Base-by-base conservation (phyloP, 495 filamentous ascomycete species). In the Oleoguttula mirabilis region DNA sequence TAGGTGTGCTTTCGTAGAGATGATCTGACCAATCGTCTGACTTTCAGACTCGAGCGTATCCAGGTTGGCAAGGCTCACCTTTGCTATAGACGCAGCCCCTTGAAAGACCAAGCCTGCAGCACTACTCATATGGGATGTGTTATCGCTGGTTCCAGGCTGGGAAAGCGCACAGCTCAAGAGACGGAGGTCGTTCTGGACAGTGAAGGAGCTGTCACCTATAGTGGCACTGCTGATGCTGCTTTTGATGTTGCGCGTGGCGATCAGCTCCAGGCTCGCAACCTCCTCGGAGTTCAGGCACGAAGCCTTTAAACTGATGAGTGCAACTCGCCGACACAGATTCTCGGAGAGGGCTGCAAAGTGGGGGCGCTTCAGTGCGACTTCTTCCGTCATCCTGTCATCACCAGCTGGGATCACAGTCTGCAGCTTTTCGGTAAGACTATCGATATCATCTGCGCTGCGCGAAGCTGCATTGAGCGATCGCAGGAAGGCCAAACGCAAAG, bases 401-500 rank as follows among this genome's bases (percentile, higher is more conserved):
- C 10, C 5, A 10, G 2, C 35, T 20, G 43, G 36, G 10, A 46
- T 24, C 8, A 46, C 19, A 2, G 4, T 10, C 16, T 39, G 21
- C 14, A 52, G 37, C 15, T 21, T 12, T 23, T 32, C 17, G 15
- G 53, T 35, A 7, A 62, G 35, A 22, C 42, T 49, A 11, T 16
- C 10, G 3, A 43, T 37, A 22, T 56, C 56, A 1, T 43, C 45
- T 17, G 50, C 41, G 4, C 51, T 21, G 3, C 21, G 14, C 41
- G 19, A 34, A 3, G 55, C 45, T 5, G 55, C 32, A 6, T 21
- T 21, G 10, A 60, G 30, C 19, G 60, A 43, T 22, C 43, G 38
- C 0, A 41, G 32, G 24, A 65, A 55, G 7, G 50, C 23, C n/a
- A 43, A 39, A 19, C 41, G 64, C 50, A 38, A 62, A 57, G 45